Evolutionary conservation across 2,329 filamentous ascomycete species (phyloP).

Genomic region (Neoascochyta sp.): DNA sequence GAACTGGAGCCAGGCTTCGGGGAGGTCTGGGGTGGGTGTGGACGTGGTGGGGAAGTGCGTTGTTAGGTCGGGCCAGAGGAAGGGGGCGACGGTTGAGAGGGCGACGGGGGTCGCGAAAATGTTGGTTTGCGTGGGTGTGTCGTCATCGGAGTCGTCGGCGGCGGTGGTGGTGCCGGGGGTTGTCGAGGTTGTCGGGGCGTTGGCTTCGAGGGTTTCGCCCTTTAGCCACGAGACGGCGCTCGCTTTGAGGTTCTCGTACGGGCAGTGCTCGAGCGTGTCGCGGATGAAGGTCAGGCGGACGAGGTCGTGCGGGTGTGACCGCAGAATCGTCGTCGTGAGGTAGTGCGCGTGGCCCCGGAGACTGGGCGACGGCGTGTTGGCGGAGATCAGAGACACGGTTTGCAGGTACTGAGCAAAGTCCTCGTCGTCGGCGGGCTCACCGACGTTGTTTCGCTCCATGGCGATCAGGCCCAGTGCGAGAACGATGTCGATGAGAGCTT

Average conservation of each 20-base stretch:
- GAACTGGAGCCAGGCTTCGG: constrained; percentile 44
- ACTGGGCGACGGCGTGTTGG: constrained; percentile 47
- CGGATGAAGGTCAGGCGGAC: constrained; percentile 54
- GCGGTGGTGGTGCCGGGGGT: too few species aligned
- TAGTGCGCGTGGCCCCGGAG: constrained; percentile 50
- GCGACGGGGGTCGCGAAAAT: constrained; percentile 50
- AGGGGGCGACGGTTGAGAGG: constrained; percentile 48
- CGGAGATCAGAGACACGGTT: constrained; percentile 46
- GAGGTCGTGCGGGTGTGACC: constrained; percentile 52
- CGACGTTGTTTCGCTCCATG: constrained; percentile 44
- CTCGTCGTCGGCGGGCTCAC: constrained; percentile 48
- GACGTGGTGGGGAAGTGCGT: constrained; percentile 35
- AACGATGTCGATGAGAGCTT: constrained; percentile 53
- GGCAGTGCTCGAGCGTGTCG: constrained; percentile 53
- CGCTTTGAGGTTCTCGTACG: constrained; percentile 53
- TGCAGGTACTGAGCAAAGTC: constrained; percentile 54
- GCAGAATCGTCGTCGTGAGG: constrained; percentile 48
- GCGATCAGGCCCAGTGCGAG: constrained; percentile 52
- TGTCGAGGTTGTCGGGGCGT: constrained; percentile 27
- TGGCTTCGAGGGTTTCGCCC: constrained; percentile 53
- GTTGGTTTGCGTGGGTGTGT: constrained; percentile 13
- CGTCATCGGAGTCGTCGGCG: constrained; percentile 6
- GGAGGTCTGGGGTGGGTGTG: constrained; percentile 17
- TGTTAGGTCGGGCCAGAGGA: constrained; percentile 51
- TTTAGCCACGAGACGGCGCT: constrained; percentile 60